Evolutionary conservation across 768 basidiomycete species (phyloP).

Genomic region (Suillus spraguei): DNA sequence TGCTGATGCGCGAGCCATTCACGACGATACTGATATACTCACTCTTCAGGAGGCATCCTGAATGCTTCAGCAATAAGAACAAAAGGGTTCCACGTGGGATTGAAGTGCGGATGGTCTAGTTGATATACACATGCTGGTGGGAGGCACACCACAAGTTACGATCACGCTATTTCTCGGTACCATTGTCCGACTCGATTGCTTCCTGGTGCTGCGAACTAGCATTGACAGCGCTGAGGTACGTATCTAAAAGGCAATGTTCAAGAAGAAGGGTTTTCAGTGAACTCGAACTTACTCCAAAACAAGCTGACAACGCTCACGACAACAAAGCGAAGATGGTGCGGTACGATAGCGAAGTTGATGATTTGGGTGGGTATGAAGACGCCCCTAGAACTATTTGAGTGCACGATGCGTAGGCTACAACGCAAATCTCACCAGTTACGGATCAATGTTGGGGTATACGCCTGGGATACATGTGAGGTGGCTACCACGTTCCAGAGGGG

Average conservation of each 20-base stretch:
- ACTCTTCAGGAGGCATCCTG: background rate
- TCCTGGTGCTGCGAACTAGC: constrained; percentile 26
- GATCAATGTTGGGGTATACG: constrained; percentile 71
- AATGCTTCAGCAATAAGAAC: background rate
- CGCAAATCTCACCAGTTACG: constrained; percentile 64
- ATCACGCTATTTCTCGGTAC: constrained; percentile 3
- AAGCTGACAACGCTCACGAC: constrained; percentile 76
- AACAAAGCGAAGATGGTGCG: constrained; percentile 75
- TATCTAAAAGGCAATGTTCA: constrained; percentile 41
- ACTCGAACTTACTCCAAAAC: constrained; percentile 73
- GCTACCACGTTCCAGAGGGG: background rate
- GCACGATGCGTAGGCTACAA: background rate
- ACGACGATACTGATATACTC: background rate
- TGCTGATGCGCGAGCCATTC: background rate
- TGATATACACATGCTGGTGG: constrained; percentile 3
- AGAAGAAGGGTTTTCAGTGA: constrained; percentile 7
- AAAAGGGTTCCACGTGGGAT: background rate
- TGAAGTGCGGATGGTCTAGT: background rate
- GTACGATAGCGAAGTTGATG: constrained; percentile 78
- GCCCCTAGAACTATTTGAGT: constrained; percentile 42
- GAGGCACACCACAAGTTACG: constrained; percentile 1
- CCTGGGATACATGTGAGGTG: constrained; percentile 39
- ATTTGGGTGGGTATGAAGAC: constrained; percentile 79
- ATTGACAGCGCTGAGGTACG: constrained; percentile 63
- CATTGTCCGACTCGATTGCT: constrained; percentile 1